Base-by-base conservation (phyloP, 2,329 filamentous ascomycete species). In the Cladophialophora chaetospira region DNA sequence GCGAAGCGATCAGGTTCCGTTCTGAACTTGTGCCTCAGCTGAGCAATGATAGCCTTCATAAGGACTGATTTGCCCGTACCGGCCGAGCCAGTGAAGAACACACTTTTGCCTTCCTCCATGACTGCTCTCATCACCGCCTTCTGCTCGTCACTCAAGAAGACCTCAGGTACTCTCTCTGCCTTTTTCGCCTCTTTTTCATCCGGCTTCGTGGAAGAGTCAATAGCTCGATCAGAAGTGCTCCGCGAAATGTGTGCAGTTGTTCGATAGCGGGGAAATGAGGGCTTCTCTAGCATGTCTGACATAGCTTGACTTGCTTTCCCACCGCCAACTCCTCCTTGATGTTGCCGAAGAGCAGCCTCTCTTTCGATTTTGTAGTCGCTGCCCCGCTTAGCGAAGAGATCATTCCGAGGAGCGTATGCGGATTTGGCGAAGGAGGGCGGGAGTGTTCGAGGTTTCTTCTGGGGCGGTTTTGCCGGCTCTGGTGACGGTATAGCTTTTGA, bases 81-180 rank as follows among this genome's bases (percentile, higher is more conserved):
- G 56, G 94, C 94, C 57, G 94, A 96, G 66, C 94, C 94, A 1
- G 94, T 99, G 72, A 99, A 99, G 77, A 99, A 99, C 2, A 97
- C 92, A 66, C 93, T 97, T 71, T 91, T 88, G 57, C 83, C 83
- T 62, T 89, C 77, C 19, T 94, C 83, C 5, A 91, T 82, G 8
- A 99, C 93, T 17, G 97, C 78, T 43, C 91, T 85, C 55, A 95
- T 78, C 9, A 99, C 91, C 57, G 89, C 85, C 58, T 84, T 82
- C 73, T 99, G 94, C 70, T 99, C 94, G 10, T 88, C 82, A 69
- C 90, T 97, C 31, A 99, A 78, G 28, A 62, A 62, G 6, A 54
- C 29, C 15, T 60, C 60, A 4, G 56, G 80, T 31, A 72, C 69
- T n/a, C 69, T 61, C 13, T 71, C 68, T 35, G 65, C 63, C 13